phyloP scores from a whole-genome alignment of 2,329 filamentous ascomycete species.

The Furcasterigmium sp. region DNA sequence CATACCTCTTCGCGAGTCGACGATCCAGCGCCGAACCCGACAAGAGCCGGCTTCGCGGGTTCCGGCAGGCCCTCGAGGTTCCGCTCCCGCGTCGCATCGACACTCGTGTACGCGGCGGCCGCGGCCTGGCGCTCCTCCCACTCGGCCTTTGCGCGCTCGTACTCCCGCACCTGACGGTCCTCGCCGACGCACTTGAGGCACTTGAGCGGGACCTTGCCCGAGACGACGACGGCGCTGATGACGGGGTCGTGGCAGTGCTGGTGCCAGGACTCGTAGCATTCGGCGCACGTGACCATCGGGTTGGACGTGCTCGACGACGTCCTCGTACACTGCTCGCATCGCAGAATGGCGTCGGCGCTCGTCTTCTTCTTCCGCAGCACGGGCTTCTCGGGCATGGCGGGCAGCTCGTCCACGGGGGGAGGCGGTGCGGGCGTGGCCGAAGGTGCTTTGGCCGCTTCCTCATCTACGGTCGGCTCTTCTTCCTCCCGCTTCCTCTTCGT shows the following conservation, averaged over 20 bases:
- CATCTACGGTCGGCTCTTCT: background rate
- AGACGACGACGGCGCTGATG: slow-evolving; percentile 6
- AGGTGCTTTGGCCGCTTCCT: background rate
- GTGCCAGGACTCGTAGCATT: slow-evolving; percentile 17
- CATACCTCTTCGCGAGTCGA: background rate
- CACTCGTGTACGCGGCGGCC: slow-evolving; percentile 10
- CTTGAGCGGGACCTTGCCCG: slow-evolving; percentile 11
- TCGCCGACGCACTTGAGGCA: slow-evolving; percentile 11
- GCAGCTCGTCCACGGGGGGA: background rate
- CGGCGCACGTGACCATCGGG: slow-evolving; percentile 14
- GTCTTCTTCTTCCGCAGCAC: slow-evolving; percentile 10
- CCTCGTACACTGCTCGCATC: slow-evolving; percentile 16
- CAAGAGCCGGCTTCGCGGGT: slow-evolving; percentile 28
- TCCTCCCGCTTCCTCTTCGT: slow-evolving; percentile 7
- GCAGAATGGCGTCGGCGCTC: slow-evolving; percentile 7
- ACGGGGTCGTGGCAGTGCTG: slow-evolving; percentile 17
- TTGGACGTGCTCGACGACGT: slow-evolving; percentile 13
- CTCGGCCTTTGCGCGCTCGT: background rate
- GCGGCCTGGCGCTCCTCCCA: background rate
- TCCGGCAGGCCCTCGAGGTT: slow-evolving; percentile 24
- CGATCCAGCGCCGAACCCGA: slow-evolving; percentile 30
- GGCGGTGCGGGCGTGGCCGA: background rate
- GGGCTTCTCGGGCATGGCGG: slow-evolving; percentile 3
- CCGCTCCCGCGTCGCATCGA: slow-evolving; percentile 24
- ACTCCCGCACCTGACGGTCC: background rate